A percentile compares a stretch with the other conserved stretches of the same genome.
Evolutionary conservation across 2,329 filamentous ascomycete species (phyloP).

Genomic region (Colletotrichum lupini): DNA sequence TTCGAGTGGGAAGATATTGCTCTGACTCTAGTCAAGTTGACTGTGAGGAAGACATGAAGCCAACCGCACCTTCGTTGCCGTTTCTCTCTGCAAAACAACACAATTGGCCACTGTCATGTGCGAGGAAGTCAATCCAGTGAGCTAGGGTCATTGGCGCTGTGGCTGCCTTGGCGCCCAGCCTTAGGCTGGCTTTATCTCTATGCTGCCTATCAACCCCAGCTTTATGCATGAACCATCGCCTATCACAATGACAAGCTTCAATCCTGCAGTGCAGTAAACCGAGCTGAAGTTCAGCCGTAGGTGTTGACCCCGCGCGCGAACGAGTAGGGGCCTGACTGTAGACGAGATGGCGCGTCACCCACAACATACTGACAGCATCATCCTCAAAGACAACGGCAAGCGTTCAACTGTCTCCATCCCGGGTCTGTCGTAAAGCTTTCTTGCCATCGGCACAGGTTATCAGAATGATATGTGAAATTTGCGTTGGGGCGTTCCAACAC

Average conservation of each 20-base stretch:
- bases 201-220: background rate
- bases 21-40: too few species aligned
- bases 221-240: too few species aligned
- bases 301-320: background rate
- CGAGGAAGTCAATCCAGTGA: background rate
- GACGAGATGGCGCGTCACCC: too few species aligned
- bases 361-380: background rate
- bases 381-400: background rate
- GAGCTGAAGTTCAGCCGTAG: background rate
- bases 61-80: too few species aligned
- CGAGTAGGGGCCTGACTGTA: background rate
- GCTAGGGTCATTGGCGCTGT: background rate
- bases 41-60: too few species aligned
- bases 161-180: background rate
- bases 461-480: background rate
- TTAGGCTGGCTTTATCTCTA: background rate
- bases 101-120: background rate
- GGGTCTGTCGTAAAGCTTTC: too few species aligned
- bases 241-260: background rate
- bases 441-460: too few species aligned
- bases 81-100: background rate
- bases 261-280: background rate
- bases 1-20: too few species aligned
- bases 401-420: too few species aligned
- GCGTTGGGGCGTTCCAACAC: slow-evolving; percentile 1